Base-by-base conservation (phyloP, 306 rosid species). In the Carpinus viminea region DNA sequence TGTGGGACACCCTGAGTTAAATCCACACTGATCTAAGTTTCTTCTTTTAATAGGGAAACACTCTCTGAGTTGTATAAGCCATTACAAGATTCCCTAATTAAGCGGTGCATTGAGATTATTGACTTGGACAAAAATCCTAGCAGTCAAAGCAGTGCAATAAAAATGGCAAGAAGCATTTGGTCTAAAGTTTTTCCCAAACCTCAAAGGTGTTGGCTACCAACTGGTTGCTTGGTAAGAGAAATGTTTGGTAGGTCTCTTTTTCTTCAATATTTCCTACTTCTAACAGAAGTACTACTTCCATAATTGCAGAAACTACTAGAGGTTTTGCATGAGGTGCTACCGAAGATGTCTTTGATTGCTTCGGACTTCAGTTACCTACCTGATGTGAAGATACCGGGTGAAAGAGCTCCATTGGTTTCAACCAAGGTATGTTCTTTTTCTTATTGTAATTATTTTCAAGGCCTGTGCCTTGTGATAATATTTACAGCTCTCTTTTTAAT, bases 261-360 rank as follows among this genome's bases (percentile, higher is more conserved):
- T 24, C 73, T 81, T 62, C 8, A 79, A 24, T 56, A 43, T 53
- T 24, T 78, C 56, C 70, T 36, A 65, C 66, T 54, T 80, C 59
- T 56, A 74, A 77, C 75, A 66, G 46, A 87, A 31, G 77, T 79
- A 21, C 76, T 65, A 31, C 6, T 17, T 78, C 76, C 76, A 48
- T 82, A 72, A 75, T 43, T 73, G 74, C 91, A 95, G 98, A 91
- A 87, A 91, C 89, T 95, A 69, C 90, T 95, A 5, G 93, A 90
- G 70, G 96, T 92, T 78, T 88, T 95, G 70, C 97, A 95, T 68
- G 88, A 83, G 54, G 92, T 88, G 87, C 82, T 95, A 21, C 98
- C 98, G 53, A 95, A 92, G 92, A 95, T 95, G 98, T 95, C 98
- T 74, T 80, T 95, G 84, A 88, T 95, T 81, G 96, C 97, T 82